Evolutionary conservation across 805 yeast genomes (phyloP).

Genomic region (Hanseniaspora thailandica): DNA sequence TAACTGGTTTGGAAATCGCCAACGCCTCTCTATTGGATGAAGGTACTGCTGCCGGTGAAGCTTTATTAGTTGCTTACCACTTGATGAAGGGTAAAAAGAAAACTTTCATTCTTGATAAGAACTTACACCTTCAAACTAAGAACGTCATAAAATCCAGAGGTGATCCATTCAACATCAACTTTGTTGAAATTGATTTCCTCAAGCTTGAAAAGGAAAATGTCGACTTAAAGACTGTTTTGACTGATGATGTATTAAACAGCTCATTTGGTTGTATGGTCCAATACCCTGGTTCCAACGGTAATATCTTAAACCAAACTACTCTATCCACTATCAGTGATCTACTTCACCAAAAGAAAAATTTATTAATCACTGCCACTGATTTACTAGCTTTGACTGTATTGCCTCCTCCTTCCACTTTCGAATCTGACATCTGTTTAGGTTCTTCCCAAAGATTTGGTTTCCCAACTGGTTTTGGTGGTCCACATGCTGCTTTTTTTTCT

Average conservation of each 20-base stretch:
- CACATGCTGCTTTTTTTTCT: constrained; percentile 95
- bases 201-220: constrained; percentile 20
- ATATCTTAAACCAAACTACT: constrained; percentile 38
- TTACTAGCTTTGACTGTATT: constrained; percentile 75
- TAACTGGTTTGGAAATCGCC: constrained; percentile 90
- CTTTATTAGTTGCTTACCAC: constrained; percentile 74
- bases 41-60: constrained; percentile 96
- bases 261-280: constrained; percentile 79
- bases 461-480: constrained; percentile 97
- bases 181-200: constrained; percentile 46
- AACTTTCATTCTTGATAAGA: constrained; percentile 59
- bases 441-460: constrained; percentile 94
- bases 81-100: constrained; percentile 53
- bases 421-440: constrained; percentile 90
- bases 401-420: constrained; percentile 71
- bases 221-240: constrained; percentile 19
- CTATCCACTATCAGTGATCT: constrained; percentile 47
- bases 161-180: constrained; percentile 52
- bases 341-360: constrained; percentile 60
- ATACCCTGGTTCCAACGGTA: constrained; percentile 83
- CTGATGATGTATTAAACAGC: constrained; percentile 29
- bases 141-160: constrained; percentile 75
- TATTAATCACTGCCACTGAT: constrained; percentile 82
- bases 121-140: constrained; percentile 75
- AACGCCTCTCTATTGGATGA: constrained; percentile 92